These are phyloP conservation scores for Aspergillus affinis DNA, from an alignment of 495 filamentous ascomycete genomes.

Conservation along the genomic window DNA sequence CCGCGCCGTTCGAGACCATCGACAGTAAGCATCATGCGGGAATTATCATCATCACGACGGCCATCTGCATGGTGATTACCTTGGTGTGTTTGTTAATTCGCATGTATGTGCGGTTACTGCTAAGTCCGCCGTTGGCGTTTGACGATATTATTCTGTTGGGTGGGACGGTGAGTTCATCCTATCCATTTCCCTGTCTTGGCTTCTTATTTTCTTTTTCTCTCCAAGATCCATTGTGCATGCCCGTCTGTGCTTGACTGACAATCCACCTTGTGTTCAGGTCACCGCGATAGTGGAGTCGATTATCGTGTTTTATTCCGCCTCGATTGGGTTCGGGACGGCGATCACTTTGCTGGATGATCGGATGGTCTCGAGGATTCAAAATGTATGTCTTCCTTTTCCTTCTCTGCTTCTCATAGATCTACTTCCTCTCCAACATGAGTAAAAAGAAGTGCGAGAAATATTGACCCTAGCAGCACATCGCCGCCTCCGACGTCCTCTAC, in stretches of 20 bases:
- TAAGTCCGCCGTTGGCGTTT: conserved; percentile 19
- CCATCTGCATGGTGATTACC: conserved; percentile 40
- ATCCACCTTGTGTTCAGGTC: conserved; percentile 11
- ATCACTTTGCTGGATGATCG: conserved; percentile 18
- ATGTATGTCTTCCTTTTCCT: conserved; percentile 15
- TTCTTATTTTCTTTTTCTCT: neutral
- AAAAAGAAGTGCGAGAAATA: neutral
- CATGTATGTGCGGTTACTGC: conserved; percentile 27
- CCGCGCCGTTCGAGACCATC: conserved; percentile 22
- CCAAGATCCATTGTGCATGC: neutral
- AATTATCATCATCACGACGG: conserved; percentile 39
- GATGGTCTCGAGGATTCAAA: conserved; percentile 23
- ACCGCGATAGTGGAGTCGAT: conserved; percentile 23
- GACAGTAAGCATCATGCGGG: conserved; percentile 30
- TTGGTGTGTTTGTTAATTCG: conserved; percentile 34
- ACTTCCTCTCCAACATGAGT: too few species aligned
- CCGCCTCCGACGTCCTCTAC: conserved; percentile 32
- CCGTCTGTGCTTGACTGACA: neutral
- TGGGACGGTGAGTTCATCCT: conserved; percentile 21
- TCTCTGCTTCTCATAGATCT: neutral
- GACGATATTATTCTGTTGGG: conserved; percentile 27
- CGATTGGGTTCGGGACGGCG: conserved; percentile 30
- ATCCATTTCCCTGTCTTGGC: neutral
- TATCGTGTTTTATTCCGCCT: conserved; percentile 22
- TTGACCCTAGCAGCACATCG: conserved; percentile 15